Evolutionary conservation across 2,329 filamentous ascomycete genomes (phyloP).

Genomic region (Cladophialophora carrionii): DNA sequence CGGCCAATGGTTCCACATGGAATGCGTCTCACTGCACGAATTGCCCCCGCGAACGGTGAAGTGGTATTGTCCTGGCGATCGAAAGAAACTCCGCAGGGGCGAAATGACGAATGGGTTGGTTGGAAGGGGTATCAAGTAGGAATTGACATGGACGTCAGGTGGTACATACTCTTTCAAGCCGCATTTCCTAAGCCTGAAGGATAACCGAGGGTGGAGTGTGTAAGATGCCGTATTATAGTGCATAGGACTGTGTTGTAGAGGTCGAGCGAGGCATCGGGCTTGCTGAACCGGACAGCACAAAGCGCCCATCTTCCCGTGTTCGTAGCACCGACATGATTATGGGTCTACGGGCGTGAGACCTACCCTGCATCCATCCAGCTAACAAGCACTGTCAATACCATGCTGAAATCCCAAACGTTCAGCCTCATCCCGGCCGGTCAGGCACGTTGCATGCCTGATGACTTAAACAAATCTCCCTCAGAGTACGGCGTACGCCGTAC

Average conservation of each 20-base stretch:
- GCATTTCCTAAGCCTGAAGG: neutral
- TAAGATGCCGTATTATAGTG: neutral
- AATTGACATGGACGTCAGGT: neutral
- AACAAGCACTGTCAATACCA: too few species aligned
- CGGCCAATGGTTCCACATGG: constrained; percentile 68
- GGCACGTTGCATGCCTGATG: too few species aligned
- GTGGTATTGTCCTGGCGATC: constrained; percentile 69
- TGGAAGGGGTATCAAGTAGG: constrained; percentile 37
- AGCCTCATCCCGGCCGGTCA: neutral
- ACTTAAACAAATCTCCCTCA: too few species aligned
- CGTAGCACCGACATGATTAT: neutral
- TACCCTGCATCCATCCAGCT: neutral
- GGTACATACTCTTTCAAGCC: neutral
- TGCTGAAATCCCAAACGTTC: neutral
- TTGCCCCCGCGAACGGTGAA: constrained; percentile 63
- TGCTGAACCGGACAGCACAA: neutral
- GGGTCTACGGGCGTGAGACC: neutral
- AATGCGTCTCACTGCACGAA: constrained; percentile 62
- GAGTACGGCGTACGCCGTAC: too few species aligned
- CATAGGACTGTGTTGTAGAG: neutral
- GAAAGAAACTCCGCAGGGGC: constrained; percentile 53
- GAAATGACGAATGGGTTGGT: constrained; percentile 39
- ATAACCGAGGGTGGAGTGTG: neutral
- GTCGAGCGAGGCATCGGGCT: neutral
- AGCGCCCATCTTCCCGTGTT: neutral